Base-by-base conservation (phyloP, 2,329 filamentous ascomycete species). In the Trichoderma cornu-damae region DNA sequence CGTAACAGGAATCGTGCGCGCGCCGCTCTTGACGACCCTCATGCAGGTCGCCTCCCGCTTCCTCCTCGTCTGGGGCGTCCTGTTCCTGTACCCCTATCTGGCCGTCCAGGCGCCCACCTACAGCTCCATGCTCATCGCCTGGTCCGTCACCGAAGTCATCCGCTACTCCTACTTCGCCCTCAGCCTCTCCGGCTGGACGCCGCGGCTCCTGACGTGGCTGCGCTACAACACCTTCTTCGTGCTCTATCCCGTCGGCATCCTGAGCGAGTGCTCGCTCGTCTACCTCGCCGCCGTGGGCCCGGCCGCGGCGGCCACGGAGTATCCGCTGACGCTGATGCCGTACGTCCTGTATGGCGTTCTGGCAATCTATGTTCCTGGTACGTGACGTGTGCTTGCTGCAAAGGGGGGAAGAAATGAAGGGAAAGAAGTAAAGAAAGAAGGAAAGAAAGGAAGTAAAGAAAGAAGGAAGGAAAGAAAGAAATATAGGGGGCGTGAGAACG, bases 211-310 rank as follows among this genome's bases (percentile, higher is more conserved):
- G 69, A 84, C 84, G 35, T 96, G 90, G 88, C 76, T 95, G 72
- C 80, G 91, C 65, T 92, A 96, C 74, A 96, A 95, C 72, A 91
- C 89, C 6, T 99, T 99, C 75, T 90, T 90, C 66, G 76, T 96
- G 35, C 82, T 99, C 20, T 99, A 99, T 74, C 94, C 94, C 1
- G 71, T 97, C 59, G 94, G 94, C 40, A 96, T 97, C 68, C 79
- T 82, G 38, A 94, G 89, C 74, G 94, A 99, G 79, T 89, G 88
- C 67, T 84, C 81, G 73, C 80, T 96, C 67, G 85, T 97, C 52
- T 90, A 85, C 69, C 77, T 80, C 57, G 85, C 89, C 1, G 80
- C 87, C 48, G 78, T 73, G 11, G 51, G 51, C 8, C 51, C 51
- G 1, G 51, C 51, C 2, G 85, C 88, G 2, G 84, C 84, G 1